Base-by-base conservation (phyloP, 1,284 basidiomycete genomes). In the Cystobasidiaceae sp. region DNA sequence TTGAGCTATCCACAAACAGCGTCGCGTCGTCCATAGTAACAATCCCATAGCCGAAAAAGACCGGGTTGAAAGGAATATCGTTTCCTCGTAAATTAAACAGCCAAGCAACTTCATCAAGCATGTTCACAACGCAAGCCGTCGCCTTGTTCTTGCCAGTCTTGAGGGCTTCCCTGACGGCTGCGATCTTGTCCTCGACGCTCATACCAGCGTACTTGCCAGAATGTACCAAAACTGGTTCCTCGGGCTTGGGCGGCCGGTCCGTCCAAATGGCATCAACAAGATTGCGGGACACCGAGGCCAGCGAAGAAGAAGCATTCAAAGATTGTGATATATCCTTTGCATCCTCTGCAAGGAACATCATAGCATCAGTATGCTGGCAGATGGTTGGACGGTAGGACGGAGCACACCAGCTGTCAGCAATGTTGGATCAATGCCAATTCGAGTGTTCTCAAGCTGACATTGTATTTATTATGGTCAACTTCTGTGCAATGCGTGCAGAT, bases 31-130 rank as follows among this genome's bases (percentile, higher is more conserved):
- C 81, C 13, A 78, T 77, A 1, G 88, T 88, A 30, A 97, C 80
- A 37, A 94, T 81, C 2, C 90, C 89, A 75, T 93, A 97, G 0
- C 89, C 85, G 74, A 97, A 96, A 80, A 98, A 97, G 23, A 98
- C 93, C 58, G 86, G 74, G 4, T 69, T 97, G 79, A 84, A 97
- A 39, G 87, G 86, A 68, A 97, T 94, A 75, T 97, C 93, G 1
- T 85, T 84, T 0, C 93, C 93, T 67, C 94, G 86, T 45, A 98
- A 80, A 77, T 97, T 97, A 79, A 97, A 91, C 30, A 96, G 76
- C 94, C 39, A 93, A 0, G 90, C 90, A 48, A 91, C 84, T 74
- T 94, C 92, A 75, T 94, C 92, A 7, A 97, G 83, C 80, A 86
- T 84, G 23, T 82, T 87, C 8, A 94, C 82, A 3, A 93, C 85